Evolutionary conservation across 495 filamentous ascomycete genomes (phyloP).

Genomic region (Aspergillus heteromorphus): DNA sequence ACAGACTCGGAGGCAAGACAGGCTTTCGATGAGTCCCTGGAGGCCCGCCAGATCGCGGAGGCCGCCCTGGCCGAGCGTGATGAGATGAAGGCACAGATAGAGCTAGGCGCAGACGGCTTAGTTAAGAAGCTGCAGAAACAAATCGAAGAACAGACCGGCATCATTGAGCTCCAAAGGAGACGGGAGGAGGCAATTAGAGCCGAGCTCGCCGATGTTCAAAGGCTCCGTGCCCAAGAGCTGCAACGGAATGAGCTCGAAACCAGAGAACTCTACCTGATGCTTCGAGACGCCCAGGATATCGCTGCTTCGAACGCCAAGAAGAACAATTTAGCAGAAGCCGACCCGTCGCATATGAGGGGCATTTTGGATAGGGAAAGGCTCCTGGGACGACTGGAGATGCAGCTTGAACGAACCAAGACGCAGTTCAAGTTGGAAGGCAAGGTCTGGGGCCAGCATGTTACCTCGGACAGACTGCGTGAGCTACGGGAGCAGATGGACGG

Average conservation of each 20-base stretch:
- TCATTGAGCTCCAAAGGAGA: constrained; percentile 82
- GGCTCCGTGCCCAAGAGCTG: constrained; percentile 81
- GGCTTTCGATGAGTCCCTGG: constrained; percentile 82
- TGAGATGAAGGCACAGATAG: constrained; percentile 90
- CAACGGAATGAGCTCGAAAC: constrained; percentile 96
- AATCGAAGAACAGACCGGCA: constrained; percentile 81
- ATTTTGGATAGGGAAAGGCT: constrained; percentile 89
- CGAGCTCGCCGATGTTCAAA: constrained; percentile 81
- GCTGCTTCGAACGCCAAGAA: constrained; percentile 82
- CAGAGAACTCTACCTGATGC: constrained; percentile 95
- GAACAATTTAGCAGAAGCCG: constrained; percentile 50
- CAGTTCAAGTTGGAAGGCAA: constrained; percentile 96
- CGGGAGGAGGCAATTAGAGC: constrained; percentile 83
- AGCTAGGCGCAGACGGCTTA: constrained; percentile 87
- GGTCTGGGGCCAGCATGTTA: constrained; percentile 82
- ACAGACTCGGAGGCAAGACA: constrained; percentile 92
- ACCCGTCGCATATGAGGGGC: constrained; percentile 78
- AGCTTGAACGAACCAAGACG: constrained; percentile 94
- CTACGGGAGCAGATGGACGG: constrained; percentile 93
- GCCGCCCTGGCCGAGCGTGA: constrained; percentile 93
- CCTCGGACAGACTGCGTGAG: constrained; percentile 87
- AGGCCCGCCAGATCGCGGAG: constrained; percentile 87
- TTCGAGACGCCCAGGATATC: constrained; percentile 94
- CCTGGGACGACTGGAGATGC: constrained; percentile 87
- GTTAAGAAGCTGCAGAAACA: constrained; percentile 91